phyloP scores from a whole-genome alignment of 176 grass and related monocot genomes.

The Eragrostis nindensis region DNA sequence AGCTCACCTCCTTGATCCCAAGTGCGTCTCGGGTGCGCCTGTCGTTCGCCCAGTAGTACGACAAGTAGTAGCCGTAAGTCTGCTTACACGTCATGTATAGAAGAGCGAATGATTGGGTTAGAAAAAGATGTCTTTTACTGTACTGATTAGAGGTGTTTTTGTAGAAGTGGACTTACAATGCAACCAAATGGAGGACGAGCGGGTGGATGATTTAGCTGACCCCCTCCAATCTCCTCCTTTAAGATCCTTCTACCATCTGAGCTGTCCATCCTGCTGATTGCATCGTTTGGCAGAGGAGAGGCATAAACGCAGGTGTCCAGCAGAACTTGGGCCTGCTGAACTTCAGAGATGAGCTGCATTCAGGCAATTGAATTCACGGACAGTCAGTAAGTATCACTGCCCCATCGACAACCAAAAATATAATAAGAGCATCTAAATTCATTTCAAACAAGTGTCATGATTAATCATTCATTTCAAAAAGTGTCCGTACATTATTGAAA shows the following conservation, averaged over 20 bases:
- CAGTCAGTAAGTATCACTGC: neutral
- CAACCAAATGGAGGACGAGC: slow-evolving; percentile 41
- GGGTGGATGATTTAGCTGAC: slow-evolving; percentile 11
- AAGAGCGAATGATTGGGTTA: neutral
- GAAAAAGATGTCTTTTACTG: neutral
- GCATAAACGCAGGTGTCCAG: slow-evolving; percentile 25
- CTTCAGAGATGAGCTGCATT: slow-evolving; percentile 36
- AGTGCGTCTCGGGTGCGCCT: slow-evolving; percentile 38
- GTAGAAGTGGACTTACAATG: slow-evolving; percentile 31
- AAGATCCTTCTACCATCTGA: slow-evolving; percentile 33
- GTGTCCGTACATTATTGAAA: slow-evolving; percentile 19
- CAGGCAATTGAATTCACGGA: neutral
- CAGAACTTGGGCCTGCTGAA: slow-evolving; percentile 10
- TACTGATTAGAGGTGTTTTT: neutral
- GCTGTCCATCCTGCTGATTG: neutral
- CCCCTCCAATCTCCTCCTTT: neutral
- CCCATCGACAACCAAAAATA: neutral
- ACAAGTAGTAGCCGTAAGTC: slow-evolving; percentile 51
- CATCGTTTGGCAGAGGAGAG: slow-evolving; percentile 11
- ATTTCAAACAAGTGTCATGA: neutral
- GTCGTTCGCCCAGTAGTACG: slow-evolving; percentile 61
- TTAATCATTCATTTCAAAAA: neutral
- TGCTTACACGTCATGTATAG: slow-evolving; percentile 2
- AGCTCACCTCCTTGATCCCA: slow-evolving; percentile 38
- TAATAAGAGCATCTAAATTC: neutral